Base-by-base conservation (phyloP, 2,329 filamentous ascomycete genomes). In the Decorospora gaudefroyi region DNA sequence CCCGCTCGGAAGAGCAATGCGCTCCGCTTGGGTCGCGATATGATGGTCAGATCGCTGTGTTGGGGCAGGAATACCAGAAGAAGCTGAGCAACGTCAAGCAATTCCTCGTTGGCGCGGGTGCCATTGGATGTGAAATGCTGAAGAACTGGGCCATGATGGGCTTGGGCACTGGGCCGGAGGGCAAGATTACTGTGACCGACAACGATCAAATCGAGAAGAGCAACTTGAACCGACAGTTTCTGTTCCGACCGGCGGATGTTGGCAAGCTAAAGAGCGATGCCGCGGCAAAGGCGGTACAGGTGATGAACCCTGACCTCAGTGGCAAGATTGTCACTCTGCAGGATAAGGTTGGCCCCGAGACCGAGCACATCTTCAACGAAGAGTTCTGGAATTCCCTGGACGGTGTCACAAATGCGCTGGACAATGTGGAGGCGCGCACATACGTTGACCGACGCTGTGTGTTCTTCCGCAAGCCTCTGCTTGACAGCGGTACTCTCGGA, bases 71-170 rank as follows among this genome's bases (percentile, higher is more conserved):
- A 53, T 99, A 86, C 72, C 93, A 99, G 72, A 87, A 96, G 37
- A 96, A 96, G 78, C 81, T 99, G 57, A 82, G 86, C 49, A 95
- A 96, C 62, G 74, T 93, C 50, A 93, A 86, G 64, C 84, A 97
- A 62, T 99, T 99, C 77, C 79, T 99, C 42, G 93, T 99, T 45
- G 93, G 93, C 58, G 90, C 93, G 32, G 93, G 93, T 62, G 93
- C 95, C 53, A 99, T 99, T 69, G 93, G 93, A 31, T 99, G 93
- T 66, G 93, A 99, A 69, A 99, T 97, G 87, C 77, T 99, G 58
- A 99, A 99, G 82, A 97, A 97, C 72, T 99, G 93, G 91, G 92
- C 95, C 23, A 95, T 99, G 91, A 95, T 97, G 70, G 93, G 93
- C 57, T 78, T 99, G 19, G 92, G 87, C 30, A 88, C 88, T 31